phyloP scores from a whole-genome alignment of 2,329 filamentous ascomycete genomes.

The Stachybotrys echinatus region DNA sequence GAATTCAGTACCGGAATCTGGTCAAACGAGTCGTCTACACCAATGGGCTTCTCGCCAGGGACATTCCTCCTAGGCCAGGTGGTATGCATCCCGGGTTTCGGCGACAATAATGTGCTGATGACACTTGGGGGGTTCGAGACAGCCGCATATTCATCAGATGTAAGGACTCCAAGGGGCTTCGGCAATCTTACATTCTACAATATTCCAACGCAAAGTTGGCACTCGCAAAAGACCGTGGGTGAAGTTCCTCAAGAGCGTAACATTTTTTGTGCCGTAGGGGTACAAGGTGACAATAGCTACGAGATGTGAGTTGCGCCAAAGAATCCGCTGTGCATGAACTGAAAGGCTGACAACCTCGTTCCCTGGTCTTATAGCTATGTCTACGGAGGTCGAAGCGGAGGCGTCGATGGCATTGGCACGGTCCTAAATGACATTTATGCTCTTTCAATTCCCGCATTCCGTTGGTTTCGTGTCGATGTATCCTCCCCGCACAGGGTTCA shows the following conservation, averaged over 20 bases:
- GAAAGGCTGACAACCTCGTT: not conserved
- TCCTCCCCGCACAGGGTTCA: not conserved
- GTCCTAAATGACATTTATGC: not conserved
- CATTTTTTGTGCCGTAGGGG: not conserved
- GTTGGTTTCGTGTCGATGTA: not conserved
- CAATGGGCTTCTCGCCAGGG: not conserved
- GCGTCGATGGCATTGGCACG: no score
- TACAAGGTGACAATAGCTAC: not conserved
- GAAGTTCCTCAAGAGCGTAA: not conserved
- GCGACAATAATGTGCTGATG: not conserved
- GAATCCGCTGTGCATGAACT: no score
- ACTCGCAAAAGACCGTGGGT: not conserved
- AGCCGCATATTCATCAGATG: no score
- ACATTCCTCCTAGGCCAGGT: not conserved
- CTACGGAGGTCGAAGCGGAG: not conserved
- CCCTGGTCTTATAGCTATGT: no score
- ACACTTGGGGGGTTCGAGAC: not conserved
- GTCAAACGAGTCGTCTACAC: not conserved
- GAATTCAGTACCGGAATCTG: not conserved
- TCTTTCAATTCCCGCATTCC: not conserved
- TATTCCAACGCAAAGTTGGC: not conserved
- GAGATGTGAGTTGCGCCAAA: not conserved
- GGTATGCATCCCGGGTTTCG: not conserved
- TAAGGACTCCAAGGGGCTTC: not conserved
- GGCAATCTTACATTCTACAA: not conserved